Evolutionary conservation across 805 yeast species (phyloP).

Genomic region (Clavispora phyllophila): DNA sequence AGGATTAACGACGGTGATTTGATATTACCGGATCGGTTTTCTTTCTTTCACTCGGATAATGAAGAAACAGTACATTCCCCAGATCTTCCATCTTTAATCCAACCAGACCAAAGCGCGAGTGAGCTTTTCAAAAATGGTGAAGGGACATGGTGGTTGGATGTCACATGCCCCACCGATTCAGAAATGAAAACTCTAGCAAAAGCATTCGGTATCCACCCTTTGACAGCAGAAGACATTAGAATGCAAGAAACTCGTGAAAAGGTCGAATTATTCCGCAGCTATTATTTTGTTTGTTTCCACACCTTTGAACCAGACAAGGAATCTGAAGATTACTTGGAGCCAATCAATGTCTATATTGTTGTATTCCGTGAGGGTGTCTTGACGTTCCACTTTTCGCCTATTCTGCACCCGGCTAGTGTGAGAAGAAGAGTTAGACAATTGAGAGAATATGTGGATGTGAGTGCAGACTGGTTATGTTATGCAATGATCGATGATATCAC

Average conservation of each 20-base stretch:
- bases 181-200: constrained; percentile 91
- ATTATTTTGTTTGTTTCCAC: constrained; percentile 95
- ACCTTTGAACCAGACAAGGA: constrained; percentile 85
- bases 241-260: constrained; percentile 97
- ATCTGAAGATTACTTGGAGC: constrained; percentile 78
- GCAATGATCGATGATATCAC: constrained; percentile 81
- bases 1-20: constrained; percentile 24
- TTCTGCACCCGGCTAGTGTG: constrained; percentile 61
- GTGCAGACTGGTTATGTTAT: constrained; percentile 79
- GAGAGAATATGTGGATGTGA: constrained; percentile 71
- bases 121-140: constrained; percentile 67
- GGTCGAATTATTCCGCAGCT: constrained; percentile 84
- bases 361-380: constrained; percentile 58
- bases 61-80: constrained; percentile 90
- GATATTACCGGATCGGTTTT: constrained; percentile 67
- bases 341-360: constrained; percentile 61
- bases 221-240: constrained; percentile 95
- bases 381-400: constrained; percentile 56
- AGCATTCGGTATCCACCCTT: constrained; percentile 95
- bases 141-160: constrained; percentile 95
- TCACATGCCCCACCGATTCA: constrained; percentile 87
- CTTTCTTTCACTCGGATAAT: constrained; percentile 73
- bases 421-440: constrained; percentile 78
- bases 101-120: constrained; percentile 59
- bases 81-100: constrained; percentile 71